These are phyloP conservation scores for Termitomyces eurrhizus DNA, from an alignment of 768 basidiomycete species.

Conservation along the genomic window DNA sequence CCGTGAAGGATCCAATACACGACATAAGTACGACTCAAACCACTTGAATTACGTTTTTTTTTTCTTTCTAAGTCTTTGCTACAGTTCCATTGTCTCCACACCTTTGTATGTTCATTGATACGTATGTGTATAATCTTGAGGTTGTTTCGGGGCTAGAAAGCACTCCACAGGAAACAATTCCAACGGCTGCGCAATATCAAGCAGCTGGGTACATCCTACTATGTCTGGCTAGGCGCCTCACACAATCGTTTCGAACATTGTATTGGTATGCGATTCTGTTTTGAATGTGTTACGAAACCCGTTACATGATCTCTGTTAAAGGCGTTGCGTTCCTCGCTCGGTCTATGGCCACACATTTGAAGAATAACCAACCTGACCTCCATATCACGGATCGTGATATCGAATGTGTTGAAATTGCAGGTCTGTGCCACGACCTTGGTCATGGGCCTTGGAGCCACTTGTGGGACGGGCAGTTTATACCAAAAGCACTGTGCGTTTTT, in stretches of 20 bases:
- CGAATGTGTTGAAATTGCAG: conserved; percentile 74
- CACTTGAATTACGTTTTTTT: neutral
- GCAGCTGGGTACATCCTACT: conserved; percentile 74
- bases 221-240: conserved; percentile 73
- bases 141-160: neutral
- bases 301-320: conserved; percentile 21
- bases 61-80: neutral
- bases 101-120: conserved; percentile 55
- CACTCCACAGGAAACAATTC: conserved; percentile 54
- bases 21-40: conserved; percentile 1
- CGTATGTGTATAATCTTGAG: conserved; percentile 38
- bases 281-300: neutral
- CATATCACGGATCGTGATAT: conserved; percentile 69
- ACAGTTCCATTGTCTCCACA: conserved; percentile 34
- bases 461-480: conserved; percentile 76
- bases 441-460: conserved; percentile 88
- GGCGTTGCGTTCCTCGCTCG: conserved; percentile 76
- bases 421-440: conserved; percentile 80
- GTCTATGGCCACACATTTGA: conserved; percentile 54
- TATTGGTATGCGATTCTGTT: conserved; percentile 46
- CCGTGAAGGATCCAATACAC: conserved; percentile 1
- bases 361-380: conserved; percentile 54
- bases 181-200: conserved; percentile 76
- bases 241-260: conserved; percentile 85
- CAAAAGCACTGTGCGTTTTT: neutral